phyloP scores from a whole-genome alignment of 768 basidiomycete genomes.

The Pholiota microspora region DNA sequence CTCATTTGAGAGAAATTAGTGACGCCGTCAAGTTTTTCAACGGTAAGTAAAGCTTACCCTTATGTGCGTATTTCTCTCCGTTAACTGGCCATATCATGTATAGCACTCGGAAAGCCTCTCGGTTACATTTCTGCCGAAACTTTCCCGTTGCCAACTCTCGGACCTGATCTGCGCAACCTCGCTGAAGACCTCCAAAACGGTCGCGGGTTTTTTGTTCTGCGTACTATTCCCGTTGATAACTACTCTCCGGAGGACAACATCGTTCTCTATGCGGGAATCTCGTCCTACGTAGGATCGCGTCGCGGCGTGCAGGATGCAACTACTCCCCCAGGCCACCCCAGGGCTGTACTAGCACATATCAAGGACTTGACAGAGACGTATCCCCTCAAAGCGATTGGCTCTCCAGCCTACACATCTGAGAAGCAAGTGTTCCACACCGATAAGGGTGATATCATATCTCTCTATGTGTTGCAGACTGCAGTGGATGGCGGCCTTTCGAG shows the following conservation, averaged over 20 bases:
- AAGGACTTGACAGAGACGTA: constrained; percentile 40
- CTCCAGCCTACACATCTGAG: constrained; percentile 45
- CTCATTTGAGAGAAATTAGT: constrained; percentile 36
- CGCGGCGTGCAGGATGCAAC: constrained; percentile 20
- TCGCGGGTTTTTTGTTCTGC: constrained; percentile 46
- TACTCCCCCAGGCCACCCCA: background rate
- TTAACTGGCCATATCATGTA: background rate
- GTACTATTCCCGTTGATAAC: constrained; percentile 40
- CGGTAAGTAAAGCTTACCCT: constrained; percentile 15
- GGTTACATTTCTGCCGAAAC: constrained; percentile 31
- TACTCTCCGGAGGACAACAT: constrained; percentile 39
- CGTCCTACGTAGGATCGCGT: constrained; percentile 16
- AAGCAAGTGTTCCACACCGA: constrained; percentile 52
- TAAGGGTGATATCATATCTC: constrained; percentile 39
- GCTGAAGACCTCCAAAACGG: constrained; percentile 39
- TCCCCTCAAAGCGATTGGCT: constrained; percentile 34
- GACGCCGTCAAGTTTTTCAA: constrained; percentile 33
- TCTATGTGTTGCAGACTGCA: constrained; percentile 39
- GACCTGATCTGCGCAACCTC: constrained; percentile 30
- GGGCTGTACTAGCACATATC: constrained; percentile 41
- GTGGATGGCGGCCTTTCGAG: constrained; percentile 44
- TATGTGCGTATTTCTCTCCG: background rate
- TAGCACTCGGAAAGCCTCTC: constrained; percentile 26
- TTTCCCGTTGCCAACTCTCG: constrained; percentile 43
- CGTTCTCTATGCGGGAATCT: constrained; percentile 40